Base-by-base conservation (phyloP, 495 filamentous ascomycete genomes). In the Aspergillus leporis region DNA sequence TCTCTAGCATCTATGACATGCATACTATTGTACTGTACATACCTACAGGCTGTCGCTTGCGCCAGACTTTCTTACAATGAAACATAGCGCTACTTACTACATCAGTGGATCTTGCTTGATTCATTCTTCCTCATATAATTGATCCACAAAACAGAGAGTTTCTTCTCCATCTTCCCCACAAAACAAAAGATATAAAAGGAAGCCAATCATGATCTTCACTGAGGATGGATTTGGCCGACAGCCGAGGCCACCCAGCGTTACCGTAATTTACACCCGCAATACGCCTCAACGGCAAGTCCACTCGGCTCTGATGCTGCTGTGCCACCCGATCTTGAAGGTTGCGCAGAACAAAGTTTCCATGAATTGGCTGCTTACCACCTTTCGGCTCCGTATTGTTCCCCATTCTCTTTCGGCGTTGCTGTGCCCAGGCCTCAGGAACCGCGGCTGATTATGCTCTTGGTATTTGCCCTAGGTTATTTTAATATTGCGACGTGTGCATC, bases 241-340 rank as follows among this genome's bases (percentile, higher is more conserved):
- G 64, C 72, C 74, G 71, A 74, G 72, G 71, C 53, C 55, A 36
- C 13, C 1, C 34, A 12, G 19, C 12, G 59, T 66, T 58, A 73
- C 71, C 30, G 74, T 77, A 77, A 70, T 51, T 53, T 74, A 77
- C 72, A 52, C 9, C 0, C 12, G 0, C 28, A 38, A 32, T 53
- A 60, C 62, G 63, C 25, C 10, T 36, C 51, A 45, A 28, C 68
- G 70, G 71, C 70, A 74, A 48, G 68, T 69, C 53, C 48, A 31
- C 28, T 66, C 69, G 70, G 70, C 53, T 70, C 18, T 47, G 14
- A 41, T 28, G 25, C 25, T 28, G 25, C 25, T 28, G 25, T 28
- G 3, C 25, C 25, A 3, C 25, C 25, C 25, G 25, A 28, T 28
- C 25, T 28, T 28, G 25, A 28, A 28, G 25, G 25, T 6, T 28